Conservation (phyloP, 208 protist species). For the Tritrichomonas musculus region DNA sequence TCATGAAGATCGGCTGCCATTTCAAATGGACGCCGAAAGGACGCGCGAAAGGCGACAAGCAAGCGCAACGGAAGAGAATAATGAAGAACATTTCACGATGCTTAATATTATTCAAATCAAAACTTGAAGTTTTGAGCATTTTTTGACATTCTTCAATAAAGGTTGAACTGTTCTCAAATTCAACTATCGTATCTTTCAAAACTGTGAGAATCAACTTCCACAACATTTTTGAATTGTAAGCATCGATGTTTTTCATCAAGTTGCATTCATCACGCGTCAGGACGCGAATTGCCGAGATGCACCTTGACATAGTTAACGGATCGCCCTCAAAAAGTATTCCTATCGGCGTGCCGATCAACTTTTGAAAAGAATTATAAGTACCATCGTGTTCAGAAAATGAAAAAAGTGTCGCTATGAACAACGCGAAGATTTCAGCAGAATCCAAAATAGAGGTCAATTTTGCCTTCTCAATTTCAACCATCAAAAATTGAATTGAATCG, state of each 20-base stretch:
- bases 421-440: constrained; percentile 67
- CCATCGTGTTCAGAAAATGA: constrained; percentile 90
- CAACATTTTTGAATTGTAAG: no score
- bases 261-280: constrained; percentile 38
- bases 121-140: no score
- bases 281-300: constrained; percentile 41
- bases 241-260: constrained; percentile 35
- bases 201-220: no score
- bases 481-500: constrained; percentile 59
- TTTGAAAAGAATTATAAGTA: constrained; percentile 84
- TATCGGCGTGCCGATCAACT: constrained; percentile 69
- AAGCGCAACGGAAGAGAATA: no score
- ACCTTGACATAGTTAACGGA: constrained; percentile 56
- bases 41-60: no score
- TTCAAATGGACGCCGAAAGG: no score
- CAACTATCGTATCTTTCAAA: no score
- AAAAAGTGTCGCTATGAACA: constrained; percentile 70
- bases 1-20: no score
- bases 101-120: no score
- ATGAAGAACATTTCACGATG: no score
- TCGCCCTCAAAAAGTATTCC: constrained; percentile 64
- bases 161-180: no score
- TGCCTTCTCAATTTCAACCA: constrained; percentile 40
- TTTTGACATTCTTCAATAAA: no score
- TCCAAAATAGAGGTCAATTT: constrained; percentile 58